Base-by-base conservation (phyloP, 208 protist genomes). In the Leishmania aethiopica region DNA sequence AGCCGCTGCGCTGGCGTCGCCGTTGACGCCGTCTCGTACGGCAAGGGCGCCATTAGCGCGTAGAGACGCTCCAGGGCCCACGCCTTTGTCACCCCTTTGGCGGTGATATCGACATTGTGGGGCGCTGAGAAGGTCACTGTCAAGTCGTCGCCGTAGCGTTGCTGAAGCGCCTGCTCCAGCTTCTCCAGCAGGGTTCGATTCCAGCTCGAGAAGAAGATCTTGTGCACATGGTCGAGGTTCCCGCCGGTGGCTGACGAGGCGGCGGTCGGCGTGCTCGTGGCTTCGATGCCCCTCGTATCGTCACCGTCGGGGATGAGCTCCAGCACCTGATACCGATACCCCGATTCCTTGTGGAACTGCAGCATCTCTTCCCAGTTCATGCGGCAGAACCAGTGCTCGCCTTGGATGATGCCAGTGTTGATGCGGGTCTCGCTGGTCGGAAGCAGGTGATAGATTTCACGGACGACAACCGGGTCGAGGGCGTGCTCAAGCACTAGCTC, bases 191-290 rank as follows among this genome's bases (percentile, higher is more conserved):
- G 84, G 47, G 77, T 80, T 25, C 70, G 75, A 76, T 94, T 81
- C 83, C 90, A 92, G 70, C 80, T 88, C 13, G 91, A 84, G 75
- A 90, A 91, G 80, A 92, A 94, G 28, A 94, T 57, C 71, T 91
- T 88, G 55, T 87, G 89, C 32, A 94, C 83, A 77, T 86, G 82
- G 11, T 86, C 47, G 25, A 90, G 51, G 7, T 4, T 28, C n/a
- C 72, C 35, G 77, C 76, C 32, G 74, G 67, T 32, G n/a, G 62
- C 76, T 10, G 42, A 71, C 19, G 76, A 51, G 35, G 57, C 35
- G 11, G 40, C 49, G 59, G 57, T 70, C 55, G 70, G 25, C 45
- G 77, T 84, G 71, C 15, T 40, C 35, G 60, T 78, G 1, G 84
- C 49, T n/a, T 84, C 66, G 79, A 77, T 62, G 32, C 82, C 78